These are phyloP conservation scores for Aspergillus felis DNA, from an alignment of 2,329 filamentous ascomycete species.

Conservation along the genomic window DNA sequence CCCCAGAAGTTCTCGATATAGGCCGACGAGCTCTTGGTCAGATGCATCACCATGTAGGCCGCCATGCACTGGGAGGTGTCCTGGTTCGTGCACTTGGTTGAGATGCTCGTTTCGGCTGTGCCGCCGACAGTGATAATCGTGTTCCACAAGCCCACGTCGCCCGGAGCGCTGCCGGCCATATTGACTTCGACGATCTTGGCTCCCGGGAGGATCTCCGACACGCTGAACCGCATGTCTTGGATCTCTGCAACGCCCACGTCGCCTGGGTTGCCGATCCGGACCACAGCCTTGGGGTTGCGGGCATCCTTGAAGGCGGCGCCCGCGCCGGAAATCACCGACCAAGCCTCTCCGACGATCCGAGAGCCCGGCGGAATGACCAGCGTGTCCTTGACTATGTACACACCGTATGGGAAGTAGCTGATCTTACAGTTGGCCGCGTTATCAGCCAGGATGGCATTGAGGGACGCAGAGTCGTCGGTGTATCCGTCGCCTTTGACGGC, in stretches of 20 bases:
- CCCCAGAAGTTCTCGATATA: slow-evolving; percentile 55
- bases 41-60: slow-evolving; percentile 50
- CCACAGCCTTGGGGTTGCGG: slow-evolving; percentile 45
- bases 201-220: slow-evolving; percentile 44
- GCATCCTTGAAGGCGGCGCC: slow-evolving; percentile 46
- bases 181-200: slow-evolving; percentile 50
- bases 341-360: slow-evolving; percentile 53
- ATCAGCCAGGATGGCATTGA: slow-evolving; percentile 31
- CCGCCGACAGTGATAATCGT: slow-evolving; percentile 47
- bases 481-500: slow-evolving; percentile 43
- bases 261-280: slow-evolving; percentile 50
- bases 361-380: slow-evolving; percentile 46
- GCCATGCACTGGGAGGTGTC: slow-evolving; percentile 45
- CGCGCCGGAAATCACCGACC: slow-evolving; percentile 48
- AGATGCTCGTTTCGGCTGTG: slow-evolving; percentile 39
- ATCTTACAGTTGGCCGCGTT: slow-evolving; percentile 30
- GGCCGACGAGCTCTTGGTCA: slow-evolving; percentile 44
- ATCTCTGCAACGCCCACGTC: slow-evolving; percentile 51
- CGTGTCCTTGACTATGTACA: slow-evolving; percentile 44
- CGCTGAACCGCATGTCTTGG: slow-evolving; percentile 52
- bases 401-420: slow-evolving; percentile 30
- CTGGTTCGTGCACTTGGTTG: slow-evolving; percentile 34
- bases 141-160: slow-evolving; percentile 52
- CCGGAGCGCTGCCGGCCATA: slow-evolving; percentile 43
- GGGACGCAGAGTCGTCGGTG: slow-evolving; percentile 36